phyloP scores from a whole-genome alignment of 805 yeast genomes.

The Candida maesae region DNA sequence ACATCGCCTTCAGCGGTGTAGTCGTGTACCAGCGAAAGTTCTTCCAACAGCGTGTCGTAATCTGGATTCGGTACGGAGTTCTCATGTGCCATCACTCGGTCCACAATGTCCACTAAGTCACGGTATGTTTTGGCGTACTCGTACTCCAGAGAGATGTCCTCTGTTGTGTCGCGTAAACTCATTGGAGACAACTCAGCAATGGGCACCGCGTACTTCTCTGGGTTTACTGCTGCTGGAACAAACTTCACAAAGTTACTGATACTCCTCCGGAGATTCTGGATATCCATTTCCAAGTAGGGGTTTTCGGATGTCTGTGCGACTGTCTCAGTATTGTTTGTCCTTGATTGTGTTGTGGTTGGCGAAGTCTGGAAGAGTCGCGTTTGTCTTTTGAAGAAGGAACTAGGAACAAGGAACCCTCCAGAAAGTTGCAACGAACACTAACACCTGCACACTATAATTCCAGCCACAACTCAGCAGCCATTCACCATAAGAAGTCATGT shows the following conservation, averaged over 20 bases:
- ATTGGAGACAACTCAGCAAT: not conserved
- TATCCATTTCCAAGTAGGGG: too few relatives aligned
- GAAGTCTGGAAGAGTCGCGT: too few relatives aligned
- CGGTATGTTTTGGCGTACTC: slow-evolving; percentile 14
- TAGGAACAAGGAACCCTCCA: too few relatives aligned
- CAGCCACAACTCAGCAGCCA: too few relatives aligned
- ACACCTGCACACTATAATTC: too few relatives aligned
- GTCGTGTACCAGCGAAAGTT: slow-evolving; percentile 7
- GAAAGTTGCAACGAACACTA: too few relatives aligned
- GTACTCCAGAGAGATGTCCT: slow-evolving; percentile 10
- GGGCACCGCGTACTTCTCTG: slow-evolving; percentile 1
- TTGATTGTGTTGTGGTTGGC: too few relatives aligned
- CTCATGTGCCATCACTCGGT: slow-evolving; percentile 11
- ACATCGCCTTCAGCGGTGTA: slow-evolving; percentile 5
- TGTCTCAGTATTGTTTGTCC: too few relatives aligned
- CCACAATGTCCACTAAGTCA: slow-evolving; percentile 10
- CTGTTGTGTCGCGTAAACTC: not conserved
- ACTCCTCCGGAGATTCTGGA: not conserved
- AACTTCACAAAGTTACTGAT: slow-evolving; percentile 1
- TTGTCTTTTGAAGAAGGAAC: too few relatives aligned
- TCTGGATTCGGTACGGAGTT: not conserved
- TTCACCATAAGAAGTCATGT: slow-evolving; percentile 4
- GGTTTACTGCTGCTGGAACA: slow-evolving; percentile 3
- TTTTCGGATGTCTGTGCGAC: too few relatives aligned
- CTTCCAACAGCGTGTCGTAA: not conserved